Base-by-base conservation (phyloP, 805 yeast genomes). In the Pichia heedii region DNA sequence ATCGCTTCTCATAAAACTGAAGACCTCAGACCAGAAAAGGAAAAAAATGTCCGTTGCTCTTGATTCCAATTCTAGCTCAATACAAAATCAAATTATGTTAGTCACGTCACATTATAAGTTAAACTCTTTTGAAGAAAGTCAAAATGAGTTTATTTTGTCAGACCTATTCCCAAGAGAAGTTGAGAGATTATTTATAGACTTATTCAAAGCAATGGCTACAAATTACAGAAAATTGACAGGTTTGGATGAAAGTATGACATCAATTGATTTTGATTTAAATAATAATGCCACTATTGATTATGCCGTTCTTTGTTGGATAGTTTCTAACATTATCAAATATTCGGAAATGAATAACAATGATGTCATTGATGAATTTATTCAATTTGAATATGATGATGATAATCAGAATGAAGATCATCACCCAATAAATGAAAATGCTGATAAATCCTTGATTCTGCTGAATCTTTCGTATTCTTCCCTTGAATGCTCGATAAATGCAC, bases 401-500 rank as follows among this genome's bases (percentile, higher is more conserved):
- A 57, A 48, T 16, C 50, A 50, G 1, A 43, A 35, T 8, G 57
- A 46, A 5, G 42, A 19, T 10, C 39, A 50, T 7, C 47, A 37
- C 22, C n/a, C n/a, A n/a, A n/a, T n/a, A n/a, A n/a, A 48, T 22
- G 27, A 2, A 3, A 11, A 9, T 18, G 19, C 18, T 18, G 50
- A 40, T 8, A 6, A 11, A 1, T 10, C 29, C 12, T 3, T 36
- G n/a, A 19, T 21, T 3, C 22, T 29, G 5, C 27, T 26, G 19
- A 40, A 60, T n/a, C 51, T 57, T 9, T 54, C 61, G 3, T 66
- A 57, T 39, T 46, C 50, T 2, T 37, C 68, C 1, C 43, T 71
- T 18, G 72, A 68, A 27, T 56, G 51, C 40, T 67, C 81, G 0
- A 73, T 68, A 44, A 67, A 63, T 1, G 42, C 76, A 3, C 54